Evolutionary conservation across 2,329 filamentous ascomycete species (phyloP), one percentile per base, ranked within the genome.

Genomic region (Colletotrichum sp.): DNA sequence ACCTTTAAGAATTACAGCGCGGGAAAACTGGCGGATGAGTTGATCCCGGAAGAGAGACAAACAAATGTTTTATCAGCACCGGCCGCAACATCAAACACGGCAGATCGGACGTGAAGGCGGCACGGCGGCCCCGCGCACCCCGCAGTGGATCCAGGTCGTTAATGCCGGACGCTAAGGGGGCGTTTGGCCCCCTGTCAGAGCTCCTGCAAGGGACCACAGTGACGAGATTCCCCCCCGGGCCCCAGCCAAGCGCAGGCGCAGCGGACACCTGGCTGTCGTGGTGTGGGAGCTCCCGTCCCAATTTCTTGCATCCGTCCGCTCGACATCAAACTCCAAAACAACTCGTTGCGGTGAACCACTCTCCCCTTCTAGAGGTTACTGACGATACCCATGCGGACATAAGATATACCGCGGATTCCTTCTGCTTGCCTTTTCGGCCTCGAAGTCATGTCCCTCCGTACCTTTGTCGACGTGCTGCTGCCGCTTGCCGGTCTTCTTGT

Each of bases 401-500:
- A 74, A 24, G 12, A 49, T 39, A 52, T 21, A 52, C 69, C 15
- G 60, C 59, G 26, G 18, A 34, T 65, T 44, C 13, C 64, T 52
- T 39, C 67, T 28, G 55, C 28, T 26, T 64, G 52, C 60, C 72
- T 71, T n/a, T 15, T 39, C 21, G 60, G 71, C 72, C 26, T 67
- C 55, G 44, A 39, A 57, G 67, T 8, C 69, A 78, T 78, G 77
- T 32, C 69, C 30, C 66, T 67, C 15, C 69, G 72, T 21, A 71
- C 63, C 18, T 30, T 68, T 69, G 8, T 75, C 6, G 64, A 69
- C 69, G 18, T 78, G 64, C 59, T 81, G 72, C 26, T 81, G 65
- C 55, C 77, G 64, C 55, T 80, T 30, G 28, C 71, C 57, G 64
- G 72, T 77, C 79, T 78, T 69, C 75, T 49, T 77, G 67, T 16